phyloP scores from a whole-genome alignment of 1,139 yeast genomes.

The Candida tunisiensis region DNA sequence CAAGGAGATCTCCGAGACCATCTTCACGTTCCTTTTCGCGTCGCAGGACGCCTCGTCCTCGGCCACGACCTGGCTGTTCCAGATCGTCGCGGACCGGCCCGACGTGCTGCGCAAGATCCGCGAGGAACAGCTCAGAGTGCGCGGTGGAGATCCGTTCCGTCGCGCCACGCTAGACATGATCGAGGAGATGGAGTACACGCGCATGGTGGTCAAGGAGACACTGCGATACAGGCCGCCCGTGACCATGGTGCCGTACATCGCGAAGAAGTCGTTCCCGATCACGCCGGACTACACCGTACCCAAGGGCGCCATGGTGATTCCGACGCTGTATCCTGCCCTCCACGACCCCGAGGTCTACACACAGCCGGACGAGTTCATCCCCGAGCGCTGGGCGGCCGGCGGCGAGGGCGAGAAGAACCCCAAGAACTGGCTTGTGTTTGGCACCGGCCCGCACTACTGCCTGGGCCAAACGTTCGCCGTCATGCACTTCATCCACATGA shows the following conservation, averaged over 20 bases:
- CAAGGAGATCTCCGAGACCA: slow-evolving; percentile 87
- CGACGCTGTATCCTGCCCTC: slow-evolving; percentile 85
- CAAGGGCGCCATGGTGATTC: slow-evolving; percentile 93
- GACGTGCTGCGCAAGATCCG: slow-evolving; percentile 73
- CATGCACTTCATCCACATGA: slow-evolving; percentile 74
- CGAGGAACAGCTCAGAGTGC: slow-evolving; percentile 75
- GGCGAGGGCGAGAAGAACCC: slow-evolving; percentile 41
- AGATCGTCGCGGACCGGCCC: slow-evolving; percentile 87
- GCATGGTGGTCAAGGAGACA: slow-evolving; percentile 79
- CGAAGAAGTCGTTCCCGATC: slow-evolving; percentile 70
- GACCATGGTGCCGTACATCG: slow-evolving; percentile 93
- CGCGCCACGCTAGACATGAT: slow-evolving; percentile 56
- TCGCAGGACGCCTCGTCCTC: slow-evolving; percentile 97
- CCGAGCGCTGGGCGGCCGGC: slow-evolving; percentile 83
- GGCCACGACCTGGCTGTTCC: slow-evolving; percentile 98
- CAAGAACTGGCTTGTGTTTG: slow-evolving; percentile 91
- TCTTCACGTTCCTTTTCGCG: slow-evolving; percentile 91
- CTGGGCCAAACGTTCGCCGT: slow-evolving; percentile 87
- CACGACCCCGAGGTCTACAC: slow-evolving; percentile 96
- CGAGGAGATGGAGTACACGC: slow-evolving; percentile 74
- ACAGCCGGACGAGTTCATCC: slow-evolving; percentile 82
- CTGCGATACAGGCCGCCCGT: slow-evolving; percentile 96
- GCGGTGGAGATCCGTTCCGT: slow-evolving; percentile 53
- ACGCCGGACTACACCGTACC: slow-evolving; percentile 79
- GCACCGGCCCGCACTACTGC: slow-evolving; percentile 94